These are phyloP conservation scores for Crithidia expoeki DNA, from an alignment of 208 protist genomes.

Conservation along the genomic window DNA sequence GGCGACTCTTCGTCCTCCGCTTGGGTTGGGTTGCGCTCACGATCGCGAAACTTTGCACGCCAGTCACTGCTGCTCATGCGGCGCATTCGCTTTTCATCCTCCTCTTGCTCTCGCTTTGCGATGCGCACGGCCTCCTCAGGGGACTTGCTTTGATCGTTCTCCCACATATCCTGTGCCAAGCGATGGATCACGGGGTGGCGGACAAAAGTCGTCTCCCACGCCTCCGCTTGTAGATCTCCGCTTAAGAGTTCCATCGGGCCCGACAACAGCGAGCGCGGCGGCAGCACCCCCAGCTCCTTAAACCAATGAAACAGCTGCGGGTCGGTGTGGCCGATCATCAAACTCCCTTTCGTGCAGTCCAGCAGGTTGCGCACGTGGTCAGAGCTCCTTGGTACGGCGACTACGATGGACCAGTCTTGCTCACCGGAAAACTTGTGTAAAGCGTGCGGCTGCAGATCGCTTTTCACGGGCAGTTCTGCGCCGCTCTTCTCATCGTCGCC, in stretches of 20 bases:
- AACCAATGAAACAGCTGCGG: constrained; percentile 92
- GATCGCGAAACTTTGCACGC: constrained; percentile 80
- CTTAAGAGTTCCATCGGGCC: constrained; percentile 70
- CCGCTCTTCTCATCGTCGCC: constrained; percentile 16
- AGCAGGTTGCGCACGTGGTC: constrained; percentile 78
- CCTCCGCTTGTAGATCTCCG: constrained; percentile 77
- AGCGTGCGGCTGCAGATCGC: constrained; percentile 85
- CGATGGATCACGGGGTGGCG: constrained; percentile 82
- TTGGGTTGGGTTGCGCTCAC: constrained; percentile 82
- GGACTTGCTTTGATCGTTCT: constrained; percentile 70
- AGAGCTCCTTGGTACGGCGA: constrained; percentile 79
- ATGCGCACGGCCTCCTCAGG: constrained; percentile 72
- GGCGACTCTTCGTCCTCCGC: constrained; percentile 83
- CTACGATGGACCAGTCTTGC: constrained; percentile 62
- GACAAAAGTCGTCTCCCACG: constrained; percentile 70
- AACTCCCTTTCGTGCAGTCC: constrained; percentile 59
- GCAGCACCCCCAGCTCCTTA: constrained; percentile 82
- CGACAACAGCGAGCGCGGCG: constrained; percentile 76
- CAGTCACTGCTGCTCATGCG: constrained; percentile 91
- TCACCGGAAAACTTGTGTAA: constrained; percentile 79
- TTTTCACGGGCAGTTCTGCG: constrained; percentile 56
- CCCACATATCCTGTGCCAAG: constrained; percentile 88
- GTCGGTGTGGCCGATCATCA: constrained; percentile 90
- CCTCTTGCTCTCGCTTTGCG: constrained; percentile 69
- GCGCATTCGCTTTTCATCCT: constrained; percentile 89